Percentiles rank a stretch among this genome's conserved stretches.
Conservation (phyloP, 2,329 filamentous ascomycete species). For the Helminthosporium solani region DNA sequence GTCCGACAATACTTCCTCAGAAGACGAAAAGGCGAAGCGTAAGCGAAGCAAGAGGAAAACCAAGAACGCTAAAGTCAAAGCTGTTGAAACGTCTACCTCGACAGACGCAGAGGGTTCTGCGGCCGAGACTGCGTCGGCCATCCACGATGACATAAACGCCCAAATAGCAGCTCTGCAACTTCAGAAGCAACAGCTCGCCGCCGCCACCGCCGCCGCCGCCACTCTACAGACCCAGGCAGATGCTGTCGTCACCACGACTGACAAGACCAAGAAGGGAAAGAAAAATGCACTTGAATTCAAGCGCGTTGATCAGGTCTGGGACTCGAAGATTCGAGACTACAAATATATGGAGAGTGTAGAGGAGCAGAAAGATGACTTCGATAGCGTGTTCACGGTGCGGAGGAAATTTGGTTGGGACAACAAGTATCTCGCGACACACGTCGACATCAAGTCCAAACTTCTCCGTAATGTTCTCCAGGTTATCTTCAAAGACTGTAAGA, state of each 20-base stretch:
- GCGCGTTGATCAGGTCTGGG: conserved; percentile 65
- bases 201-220: conserved; percentile 13
- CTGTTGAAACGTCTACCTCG: conserved; percentile 1
- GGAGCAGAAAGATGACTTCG: conserved; percentile 67
- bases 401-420: conserved; percentile 83
- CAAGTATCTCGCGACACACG: conserved; percentile 70
- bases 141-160: conserved; percentile 1
- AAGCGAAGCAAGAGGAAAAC: conserved; percentile 20
- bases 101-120: conserved; percentile 2
- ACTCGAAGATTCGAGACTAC: conserved; percentile 53
- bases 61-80: conserved; percentile 8
- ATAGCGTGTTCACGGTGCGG: conserved; percentile 77
- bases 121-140: conserved; percentile 7
- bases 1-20: conserved; percentile 17
- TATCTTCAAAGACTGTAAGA: conserved; percentile 74
- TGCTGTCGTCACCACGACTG: conserved; percentile 13
- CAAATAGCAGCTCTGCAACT: neutral
- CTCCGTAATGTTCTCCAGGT: conserved; percentile 70
- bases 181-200: conserved; percentile 11
- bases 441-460: conserved; percentile 83
- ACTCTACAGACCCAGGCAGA: neutral
- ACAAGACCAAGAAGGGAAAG: conserved; percentile 20
- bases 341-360: conserved; percentile 67
- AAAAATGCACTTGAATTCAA: conserved; percentile 61
- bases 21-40: conserved; percentile 27